Evolutionary conservation across 2,329 filamentous ascomycete genomes (phyloP), one percentile per base, ranked within the genome.

Genomic region (Bipolaris zeicola): DNA sequence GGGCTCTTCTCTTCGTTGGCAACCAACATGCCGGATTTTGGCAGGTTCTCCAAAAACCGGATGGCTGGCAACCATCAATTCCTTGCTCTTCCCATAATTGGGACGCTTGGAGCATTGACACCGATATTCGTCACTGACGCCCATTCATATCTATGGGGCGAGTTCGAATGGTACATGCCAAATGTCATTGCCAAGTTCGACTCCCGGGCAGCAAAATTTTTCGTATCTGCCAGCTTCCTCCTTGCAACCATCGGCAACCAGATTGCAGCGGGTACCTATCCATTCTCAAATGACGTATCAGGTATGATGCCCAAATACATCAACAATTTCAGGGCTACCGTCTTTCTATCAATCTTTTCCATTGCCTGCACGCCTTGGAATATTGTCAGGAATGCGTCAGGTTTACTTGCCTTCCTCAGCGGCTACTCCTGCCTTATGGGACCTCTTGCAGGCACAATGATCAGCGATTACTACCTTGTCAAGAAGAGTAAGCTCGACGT

Each of bases 11-110:
- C 74, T 11, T 80, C 78, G 22, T 74, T 81, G 55, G 80, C 80
- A 1, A 78, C 83, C 52, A 84, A 84, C 65, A 82, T 83, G 69
- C 76, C 80, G 5, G 77, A 79, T 67, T 78, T 79, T 51, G 75
- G 74, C 14, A 70, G 77, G 1, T 79, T 79, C 60, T 77, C 70
- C 43, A 80, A 78, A 64, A 77, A 78, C 45, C 72, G 67, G n/a
- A 66, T 79, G 16, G 68, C 64, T 1, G 77, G 78, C 37, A 73
- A 73, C 36, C 78, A 80, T 46, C 80, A 81, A 58, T 79, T 79
- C 60, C 77, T 81, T 60, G 80, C 81, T 46, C 71, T 82, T 1
- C 78, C 80, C 3, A 71, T 82, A 51, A 82, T 83, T 47, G 68
- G 68, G 49, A 82, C 79, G 5, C 66, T 82, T 22, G 78, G 80